Evolutionary conservation across 78 protist species (phyloP).

Genomic region (Bodo saltans): DNA sequence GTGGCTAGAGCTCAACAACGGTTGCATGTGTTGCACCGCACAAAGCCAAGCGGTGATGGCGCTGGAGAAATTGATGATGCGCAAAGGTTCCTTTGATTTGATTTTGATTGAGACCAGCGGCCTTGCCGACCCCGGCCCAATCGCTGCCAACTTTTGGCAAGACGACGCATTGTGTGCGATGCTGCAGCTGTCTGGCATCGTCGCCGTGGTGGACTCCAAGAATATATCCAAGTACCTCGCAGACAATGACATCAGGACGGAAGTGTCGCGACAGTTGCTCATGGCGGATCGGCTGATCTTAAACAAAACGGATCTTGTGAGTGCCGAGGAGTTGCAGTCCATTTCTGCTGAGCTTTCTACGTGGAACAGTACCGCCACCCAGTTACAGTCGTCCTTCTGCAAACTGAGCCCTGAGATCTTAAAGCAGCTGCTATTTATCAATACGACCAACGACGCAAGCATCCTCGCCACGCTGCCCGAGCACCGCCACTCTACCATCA

Average conservation of each 20-base stretch:
- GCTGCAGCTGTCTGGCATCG: constrained; percentile 45
- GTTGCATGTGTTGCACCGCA: constrained; percentile 77
- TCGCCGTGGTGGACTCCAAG: constrained; percentile 46
- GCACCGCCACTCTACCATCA: neutral
- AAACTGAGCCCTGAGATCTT: neutral
- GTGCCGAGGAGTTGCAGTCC: neutral
- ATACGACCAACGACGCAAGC: neutral
- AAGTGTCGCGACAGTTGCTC: constrained; percentile 39
- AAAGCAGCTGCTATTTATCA: constrained; percentile 3
- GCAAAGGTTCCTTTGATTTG: constrained; percentile 48
- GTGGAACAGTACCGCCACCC: neutral
- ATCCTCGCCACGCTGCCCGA: neutral
- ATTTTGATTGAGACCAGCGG: constrained; percentile 62
- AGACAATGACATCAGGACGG: neutral
- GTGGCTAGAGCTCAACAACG: constrained; percentile 66
- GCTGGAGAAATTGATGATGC: constrained; percentile 47
- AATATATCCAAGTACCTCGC: constrained; percentile 17
- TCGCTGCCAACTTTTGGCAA: constrained; percentile 49
- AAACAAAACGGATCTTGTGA: constrained; percentile 47
- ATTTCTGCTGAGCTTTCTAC: neutral
- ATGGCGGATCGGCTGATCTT: constrained; percentile 47
- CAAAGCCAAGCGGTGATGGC: constrained; percentile 46
- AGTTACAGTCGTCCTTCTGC: neutral
- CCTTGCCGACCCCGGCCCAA: constrained; percentile 64
- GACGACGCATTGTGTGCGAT: constrained; percentile 33